Evolutionary conservation across 257 asterid species (phyloP).

Genomic region (Cordia subcordata): DNA sequence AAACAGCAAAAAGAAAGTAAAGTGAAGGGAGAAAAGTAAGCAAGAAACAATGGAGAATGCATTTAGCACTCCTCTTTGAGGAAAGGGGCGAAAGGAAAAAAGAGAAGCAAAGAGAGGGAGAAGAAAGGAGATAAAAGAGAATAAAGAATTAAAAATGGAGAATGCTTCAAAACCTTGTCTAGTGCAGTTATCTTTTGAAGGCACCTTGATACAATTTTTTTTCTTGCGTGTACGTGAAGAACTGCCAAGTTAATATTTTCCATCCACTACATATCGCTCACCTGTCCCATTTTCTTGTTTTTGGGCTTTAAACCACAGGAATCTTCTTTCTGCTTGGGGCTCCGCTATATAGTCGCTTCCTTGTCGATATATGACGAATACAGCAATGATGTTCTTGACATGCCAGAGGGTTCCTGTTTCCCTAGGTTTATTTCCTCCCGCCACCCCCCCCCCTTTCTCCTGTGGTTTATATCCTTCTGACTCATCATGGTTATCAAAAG

Average conservation of each 20-base stretch:
- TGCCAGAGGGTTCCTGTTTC: constrained; percentile 94
- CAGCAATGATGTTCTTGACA: constrained; percentile 89
- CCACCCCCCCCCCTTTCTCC: too few relatives aligned
- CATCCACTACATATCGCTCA: not conserved
- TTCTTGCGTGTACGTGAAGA: not conserved
- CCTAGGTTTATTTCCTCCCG: constrained; percentile 66
- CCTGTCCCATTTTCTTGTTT: not conserved
- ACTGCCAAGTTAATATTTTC: not conserved
- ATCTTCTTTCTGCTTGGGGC: constrained; percentile 79
- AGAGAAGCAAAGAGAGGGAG: too few relatives aligned
- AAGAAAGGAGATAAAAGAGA: too few relatives aligned
- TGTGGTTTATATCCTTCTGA: not conserved
- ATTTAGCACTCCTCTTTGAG: too few relatives aligned
- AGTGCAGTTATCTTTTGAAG: too few relatives aligned
- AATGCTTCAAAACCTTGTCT: too few relatives aligned
- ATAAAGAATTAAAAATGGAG: too few relatives aligned
- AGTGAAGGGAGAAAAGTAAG: not conserved
- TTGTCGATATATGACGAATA: constrained; percentile 89
- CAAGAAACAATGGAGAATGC: too few relatives aligned
- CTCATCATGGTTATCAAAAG: not conserved
- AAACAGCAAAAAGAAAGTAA: too few relatives aligned
- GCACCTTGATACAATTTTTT: too few relatives aligned
- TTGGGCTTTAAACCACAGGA: constrained; percentile 44
- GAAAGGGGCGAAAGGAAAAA: too few relatives aligned
- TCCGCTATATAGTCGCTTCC: constrained; percentile 76